Conservation (phyloP, 202 grass and related monocot species). For the Eragrostis tef region DNA sequence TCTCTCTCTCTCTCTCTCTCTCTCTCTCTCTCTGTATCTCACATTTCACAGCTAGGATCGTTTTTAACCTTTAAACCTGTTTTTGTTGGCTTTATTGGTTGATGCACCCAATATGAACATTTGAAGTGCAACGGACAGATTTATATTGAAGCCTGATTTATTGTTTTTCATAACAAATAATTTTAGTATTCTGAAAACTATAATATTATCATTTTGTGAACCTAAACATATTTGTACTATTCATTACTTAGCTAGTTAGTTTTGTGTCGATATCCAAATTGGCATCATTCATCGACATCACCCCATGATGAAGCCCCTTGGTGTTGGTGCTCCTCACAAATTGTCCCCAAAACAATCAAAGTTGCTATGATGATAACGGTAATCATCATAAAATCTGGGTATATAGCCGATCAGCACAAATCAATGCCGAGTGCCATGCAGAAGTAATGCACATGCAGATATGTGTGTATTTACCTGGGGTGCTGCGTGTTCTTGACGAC, state of each 20-base stretch:
- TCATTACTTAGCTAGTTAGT: not conserved
- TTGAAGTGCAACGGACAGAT: not conserved
- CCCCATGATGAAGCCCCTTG: too few relatives aligned
- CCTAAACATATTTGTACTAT: not conserved
- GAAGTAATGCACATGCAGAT: not conserved
- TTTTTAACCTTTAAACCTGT: too few relatives aligned
- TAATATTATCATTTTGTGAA: not conserved
- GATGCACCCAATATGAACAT: not conserved
- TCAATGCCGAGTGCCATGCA: not conserved
- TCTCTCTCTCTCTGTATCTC: too few relatives aligned
- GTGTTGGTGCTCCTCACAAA: too few relatives aligned
- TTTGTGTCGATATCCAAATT: too few relatives aligned
- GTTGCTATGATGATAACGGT: not conserved
- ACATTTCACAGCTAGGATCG: too few relatives aligned
- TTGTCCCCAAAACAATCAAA: not conserved
- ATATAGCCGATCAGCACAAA: not conserved
- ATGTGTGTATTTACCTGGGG: conserved; percentile 62
- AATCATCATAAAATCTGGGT: not conserved
- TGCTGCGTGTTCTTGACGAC: conserved; percentile 98
- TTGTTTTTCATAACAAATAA: not conserved
- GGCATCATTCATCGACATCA: too few relatives aligned
- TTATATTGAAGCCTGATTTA: not conserved
- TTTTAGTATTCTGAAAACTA: not conserved
- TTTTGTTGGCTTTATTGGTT: not conserved
- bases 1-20: too few relatives aligned